Percentiles rank a stretch among this genome's conserved stretches.
These are phyloP conservation scores for Henckelia pumila DNA, from an alignment of 257 asterid species.

Conservation along the genomic window DNA sequence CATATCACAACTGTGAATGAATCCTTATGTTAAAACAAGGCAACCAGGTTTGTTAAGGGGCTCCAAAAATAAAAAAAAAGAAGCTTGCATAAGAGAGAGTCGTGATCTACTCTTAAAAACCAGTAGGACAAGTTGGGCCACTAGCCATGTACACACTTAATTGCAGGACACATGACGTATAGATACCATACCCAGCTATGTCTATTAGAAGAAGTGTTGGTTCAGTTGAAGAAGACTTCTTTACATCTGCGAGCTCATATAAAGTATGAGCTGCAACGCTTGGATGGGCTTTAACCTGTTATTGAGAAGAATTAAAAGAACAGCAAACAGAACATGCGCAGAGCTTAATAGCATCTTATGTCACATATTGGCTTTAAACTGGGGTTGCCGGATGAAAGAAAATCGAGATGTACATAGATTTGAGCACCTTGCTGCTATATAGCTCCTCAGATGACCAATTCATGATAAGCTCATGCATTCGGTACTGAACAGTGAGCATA, in stretches of 20 bases:
- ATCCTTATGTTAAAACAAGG: slow-evolving; percentile 1
- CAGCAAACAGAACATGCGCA: slow-evolving; percentile 17
- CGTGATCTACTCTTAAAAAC: slow-evolving; percentile 4
- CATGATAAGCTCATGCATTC: slow-evolving; percentile 33
- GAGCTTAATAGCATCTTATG: slow-evolving; percentile 19
- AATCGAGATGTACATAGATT: slow-evolving; percentile 5
- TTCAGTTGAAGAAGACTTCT: slow-evolving; percentile 36
- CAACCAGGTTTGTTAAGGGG: neutral
- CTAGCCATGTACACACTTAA: neutral
- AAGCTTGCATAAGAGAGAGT: slow-evolving; percentile 8
- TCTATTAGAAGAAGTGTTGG: slow-evolving; percentile 84
- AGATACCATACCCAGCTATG: slow-evolving; percentile 71
- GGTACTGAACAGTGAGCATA: slow-evolving; percentile 98
- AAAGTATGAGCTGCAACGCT: too few relatives aligned
- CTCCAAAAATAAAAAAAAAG: neutral
- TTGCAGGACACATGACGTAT: slow-evolving; percentile 2
- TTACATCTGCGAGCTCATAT: too few relatives aligned
- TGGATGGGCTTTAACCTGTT: too few relatives aligned
- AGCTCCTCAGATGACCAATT: slow-evolving; percentile 30
- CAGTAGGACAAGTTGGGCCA: neutral
- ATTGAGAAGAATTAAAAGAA: slow-evolving; percentile 17
- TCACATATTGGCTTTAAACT: slow-evolving; percentile 7
- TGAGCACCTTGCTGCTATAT: slow-evolving; percentile 78
- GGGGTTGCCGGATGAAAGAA: slow-evolving; percentile 1
- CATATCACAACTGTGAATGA: neutral